phyloP scores from a whole-genome alignment of 2,329 filamentous ascomycete species.

The Colletotrichum liriopes region DNA sequence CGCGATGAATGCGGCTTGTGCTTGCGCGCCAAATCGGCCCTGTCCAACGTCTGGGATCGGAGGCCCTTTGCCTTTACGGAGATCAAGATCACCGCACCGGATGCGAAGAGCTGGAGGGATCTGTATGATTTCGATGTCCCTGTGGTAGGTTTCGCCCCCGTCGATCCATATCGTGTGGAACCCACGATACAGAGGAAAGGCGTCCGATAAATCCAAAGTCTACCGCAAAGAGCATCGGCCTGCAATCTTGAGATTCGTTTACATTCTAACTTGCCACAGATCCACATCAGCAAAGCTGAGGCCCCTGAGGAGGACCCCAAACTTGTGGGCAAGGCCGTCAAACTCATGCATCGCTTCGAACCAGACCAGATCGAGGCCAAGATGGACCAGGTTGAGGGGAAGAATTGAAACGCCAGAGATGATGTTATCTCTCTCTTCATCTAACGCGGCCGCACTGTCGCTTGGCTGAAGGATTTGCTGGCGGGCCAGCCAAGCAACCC shows the following conservation, averaged over 20 bases:
- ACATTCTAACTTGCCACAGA: slow-evolving; percentile 54
- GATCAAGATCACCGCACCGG: slow-evolving; percentile 77
- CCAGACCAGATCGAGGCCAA: slow-evolving; percentile 75
- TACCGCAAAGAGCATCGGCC: not conserved
- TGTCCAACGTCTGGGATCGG: slow-evolving; percentile 78
- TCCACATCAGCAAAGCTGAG: slow-evolving; percentile 73
- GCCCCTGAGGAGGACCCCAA: slow-evolving; percentile 67
- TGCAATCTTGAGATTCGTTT: not conserved
- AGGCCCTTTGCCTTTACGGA: slow-evolving; percentile 79
- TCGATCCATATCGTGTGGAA: not conserved
- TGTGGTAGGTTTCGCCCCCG: slow-evolving; percentile 70
- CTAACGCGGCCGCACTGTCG: slow-evolving; percentile 12
- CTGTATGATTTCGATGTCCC: slow-evolving; percentile 88
- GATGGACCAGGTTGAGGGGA: slow-evolving; percentile 74
- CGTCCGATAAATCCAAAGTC: slow-evolving; percentile 17
- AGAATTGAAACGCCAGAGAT: slow-evolving; percentile 20
- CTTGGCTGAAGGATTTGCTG: slow-evolving; percentile 13
- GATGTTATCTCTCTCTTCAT: not conserved
- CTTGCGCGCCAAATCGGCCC: slow-evolving; percentile 75
- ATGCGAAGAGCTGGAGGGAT: slow-evolving; percentile 77
- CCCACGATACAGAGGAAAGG: not conserved
- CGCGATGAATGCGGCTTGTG: slow-evolving; percentile 81
- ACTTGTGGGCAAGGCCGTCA: slow-evolving; percentile 72
- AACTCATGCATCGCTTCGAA: slow-evolving; percentile 85
- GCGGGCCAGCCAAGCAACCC: not conserved